Evolutionary conservation across 2,329 filamentous ascomycete genomes (phyloP).

Genomic region (Fusarium fracticaudum): DNA sequence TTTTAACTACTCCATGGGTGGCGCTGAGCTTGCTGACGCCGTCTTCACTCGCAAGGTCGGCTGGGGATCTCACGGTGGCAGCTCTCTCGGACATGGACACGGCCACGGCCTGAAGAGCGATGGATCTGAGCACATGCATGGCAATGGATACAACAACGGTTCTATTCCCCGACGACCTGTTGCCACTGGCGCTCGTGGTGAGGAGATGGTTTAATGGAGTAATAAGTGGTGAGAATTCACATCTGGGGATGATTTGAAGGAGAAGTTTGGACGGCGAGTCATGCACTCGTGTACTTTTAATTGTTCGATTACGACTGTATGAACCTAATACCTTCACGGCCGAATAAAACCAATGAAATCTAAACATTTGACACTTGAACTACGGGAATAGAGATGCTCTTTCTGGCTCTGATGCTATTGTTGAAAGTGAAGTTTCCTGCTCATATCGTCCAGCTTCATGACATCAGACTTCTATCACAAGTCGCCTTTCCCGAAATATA

Average conservation of each 20-base stretch:
- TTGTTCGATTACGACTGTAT: conserved; percentile 2
- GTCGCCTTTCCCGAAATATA: neutral
- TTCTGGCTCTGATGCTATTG: rapidly evolving
- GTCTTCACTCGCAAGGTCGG: conserved; percentile 68
- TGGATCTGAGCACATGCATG: conserved; percentile 25
- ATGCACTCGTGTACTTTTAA: neutral
- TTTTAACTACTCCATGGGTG: conserved; percentile 59
- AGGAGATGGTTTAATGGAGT: conserved; percentile 27
- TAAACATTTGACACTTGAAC: neutral
- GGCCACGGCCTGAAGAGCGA: conserved; percentile 23
- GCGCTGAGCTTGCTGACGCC: conserved; percentile 60
- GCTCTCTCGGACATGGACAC: conserved; percentile 5
- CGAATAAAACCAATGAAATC: neutral
- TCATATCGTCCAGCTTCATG: neutral
- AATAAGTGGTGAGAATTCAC: neutral
- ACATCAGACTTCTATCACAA: rapidly evolving
- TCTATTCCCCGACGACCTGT: conserved; percentile 35
- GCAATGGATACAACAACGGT: conserved; percentile 5
- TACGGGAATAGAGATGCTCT: neutral
- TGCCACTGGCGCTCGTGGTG: conserved; percentile 1
- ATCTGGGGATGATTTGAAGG: too few species aligned
- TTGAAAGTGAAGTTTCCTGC: neutral
- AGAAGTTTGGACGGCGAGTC: neutral
- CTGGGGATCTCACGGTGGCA: conserved; percentile 58
- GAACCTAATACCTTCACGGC: conserved; percentile 11